Base-by-base conservation (phyloP, 2,329 filamentous ascomycete genomes). In the Zopfia rhizophila region DNA sequence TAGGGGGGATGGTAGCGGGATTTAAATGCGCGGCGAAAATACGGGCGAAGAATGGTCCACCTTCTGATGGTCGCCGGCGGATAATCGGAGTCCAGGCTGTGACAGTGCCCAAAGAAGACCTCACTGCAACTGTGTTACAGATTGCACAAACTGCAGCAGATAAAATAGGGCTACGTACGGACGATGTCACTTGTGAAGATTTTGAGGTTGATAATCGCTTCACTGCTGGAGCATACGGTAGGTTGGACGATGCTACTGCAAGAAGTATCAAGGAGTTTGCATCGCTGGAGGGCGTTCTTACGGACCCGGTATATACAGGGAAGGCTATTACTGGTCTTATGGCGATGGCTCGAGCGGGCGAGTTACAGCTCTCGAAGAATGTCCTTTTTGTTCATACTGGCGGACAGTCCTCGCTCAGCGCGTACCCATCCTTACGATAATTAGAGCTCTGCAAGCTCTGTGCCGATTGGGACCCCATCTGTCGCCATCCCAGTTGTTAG, bases 251-350 rank as follows among this genome's bases (percentile, higher is more conserved):
- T 65, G 73, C 75, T 58, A 90, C 87, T 1, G 78, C 86, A 37
- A 84, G 84, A 22, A 87, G 86, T 0, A 90, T 90, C 64, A 81
- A 80, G 66, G 85, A 88, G 61, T 85, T 83, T 4, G 87, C 87
- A 0, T 68, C 75, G 47, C 88, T 83, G 1, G 88, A 90, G 73
- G 87, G 82, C 0, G 85, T 90, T 58, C 87, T 90, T 52, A 90
- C 86, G 0, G 87, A 90, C 62, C 87, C 87, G 0, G 87, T 90
- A 1, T 90, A 90, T 60, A 87, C 89, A 72, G 88, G 88, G 1
- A 90, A 90, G 80, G 88, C 83, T 56, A 72, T 90, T 66, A 86
- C 86, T 3, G 87, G 87, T 0, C 80, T 90, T 85, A 82, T 89
- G 56, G 85, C 86, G 63, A 72, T 89, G 74, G 82, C 89, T 13